Percentiles rank a stretch among this genome's conserved stretches.
Conservation (phyloP, 2,329 filamentous ascomycete genomes). For the Talaromyces sp. region DNA sequence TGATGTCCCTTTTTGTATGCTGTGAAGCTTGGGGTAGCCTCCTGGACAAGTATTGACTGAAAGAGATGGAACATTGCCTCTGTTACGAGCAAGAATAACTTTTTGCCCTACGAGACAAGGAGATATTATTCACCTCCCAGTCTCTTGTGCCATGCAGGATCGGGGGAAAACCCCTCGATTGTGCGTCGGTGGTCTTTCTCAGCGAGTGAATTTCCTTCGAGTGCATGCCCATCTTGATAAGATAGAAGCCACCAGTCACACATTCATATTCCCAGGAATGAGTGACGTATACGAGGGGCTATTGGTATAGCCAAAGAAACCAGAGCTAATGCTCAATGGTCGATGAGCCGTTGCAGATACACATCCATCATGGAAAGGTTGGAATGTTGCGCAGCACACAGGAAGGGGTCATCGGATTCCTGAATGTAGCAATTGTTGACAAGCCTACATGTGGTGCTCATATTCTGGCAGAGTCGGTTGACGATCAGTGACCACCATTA, state of each 20-base stretch:
- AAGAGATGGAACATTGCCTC: not conserved
- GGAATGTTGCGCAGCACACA: conserved; percentile 4
- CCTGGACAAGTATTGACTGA: not conserved
- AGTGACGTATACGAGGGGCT: not conserved
- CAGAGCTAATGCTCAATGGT: not conserved
- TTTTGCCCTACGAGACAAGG: not conserved
- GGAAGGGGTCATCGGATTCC: conserved; percentile 3
- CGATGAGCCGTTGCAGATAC: not conserved
- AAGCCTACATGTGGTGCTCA: not conserved
- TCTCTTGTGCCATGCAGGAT: not conserved
- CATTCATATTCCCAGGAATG: not conserved
- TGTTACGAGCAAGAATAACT: not conserved
- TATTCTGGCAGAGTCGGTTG: not conserved
- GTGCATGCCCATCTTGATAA: not conserved
- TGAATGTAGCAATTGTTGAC: not conserved
- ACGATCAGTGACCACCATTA: no score
- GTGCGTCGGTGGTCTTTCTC: not conserved
- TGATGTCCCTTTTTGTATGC: not conserved
- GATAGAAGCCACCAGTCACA: not conserved
- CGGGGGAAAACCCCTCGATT: not conserved
- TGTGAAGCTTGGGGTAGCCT: not conserved
- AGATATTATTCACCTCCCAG: not conserved
- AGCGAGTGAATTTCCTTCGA: not conserved
- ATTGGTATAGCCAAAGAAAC: not conserved
- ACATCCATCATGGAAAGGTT: not conserved